Percentiles rank a stretch among this genome's conserved stretches.
Evolutionary conservation across 1,139 yeast genomes (phyloP).

Genomic region (Diutina scorzettiae): DNA sequence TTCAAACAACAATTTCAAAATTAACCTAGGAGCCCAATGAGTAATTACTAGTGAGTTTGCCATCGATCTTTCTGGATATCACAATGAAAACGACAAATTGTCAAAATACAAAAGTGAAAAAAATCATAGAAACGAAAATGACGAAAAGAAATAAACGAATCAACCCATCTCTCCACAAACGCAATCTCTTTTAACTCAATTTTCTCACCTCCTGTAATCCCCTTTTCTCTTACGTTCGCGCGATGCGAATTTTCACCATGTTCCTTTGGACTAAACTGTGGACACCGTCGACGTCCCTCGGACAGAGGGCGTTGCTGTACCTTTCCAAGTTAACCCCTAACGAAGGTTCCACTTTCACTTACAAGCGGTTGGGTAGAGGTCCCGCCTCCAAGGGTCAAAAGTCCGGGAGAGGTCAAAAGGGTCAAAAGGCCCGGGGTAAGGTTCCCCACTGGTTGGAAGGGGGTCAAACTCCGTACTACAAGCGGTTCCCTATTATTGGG

Average conservation of each 20-base stretch:
- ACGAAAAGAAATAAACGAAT: too few species aligned
- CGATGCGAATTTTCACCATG: neutral
- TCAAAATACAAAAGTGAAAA: too few species aligned
- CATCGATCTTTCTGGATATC: too few species aligned
- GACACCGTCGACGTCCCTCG: neutral
- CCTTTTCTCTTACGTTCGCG: too few species aligned
- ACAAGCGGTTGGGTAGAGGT: conserved; percentile 89
- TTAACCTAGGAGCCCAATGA: too few species aligned
- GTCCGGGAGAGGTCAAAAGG: conserved; percentile 95
- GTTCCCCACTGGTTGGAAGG: conserved; percentile 96
- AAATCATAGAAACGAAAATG: too few species aligned
- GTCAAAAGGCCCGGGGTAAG: conserved; percentile 92
- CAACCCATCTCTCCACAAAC: too few species aligned
- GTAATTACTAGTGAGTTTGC: too few species aligned
- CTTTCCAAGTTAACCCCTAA: conserved; percentile 29
- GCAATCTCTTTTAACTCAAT: too few species aligned
- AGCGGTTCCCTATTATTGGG: conserved; percentile 84
- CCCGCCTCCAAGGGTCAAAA: conserved; percentile 91
- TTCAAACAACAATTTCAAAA: too few species aligned
- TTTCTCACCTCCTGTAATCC: too few species aligned
- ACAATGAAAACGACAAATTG: too few species aligned
- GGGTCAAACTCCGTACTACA: conserved; percentile 93
- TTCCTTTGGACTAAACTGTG: neutral
- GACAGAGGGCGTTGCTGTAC: conserved; percentile 11
- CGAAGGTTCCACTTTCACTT: conserved; percentile 28